Evolutionary conservation across 306 rosid species (phyloP), one percentile per base, ranked within the genome.

Genomic region (Begonia fuchsioides): DNA sequence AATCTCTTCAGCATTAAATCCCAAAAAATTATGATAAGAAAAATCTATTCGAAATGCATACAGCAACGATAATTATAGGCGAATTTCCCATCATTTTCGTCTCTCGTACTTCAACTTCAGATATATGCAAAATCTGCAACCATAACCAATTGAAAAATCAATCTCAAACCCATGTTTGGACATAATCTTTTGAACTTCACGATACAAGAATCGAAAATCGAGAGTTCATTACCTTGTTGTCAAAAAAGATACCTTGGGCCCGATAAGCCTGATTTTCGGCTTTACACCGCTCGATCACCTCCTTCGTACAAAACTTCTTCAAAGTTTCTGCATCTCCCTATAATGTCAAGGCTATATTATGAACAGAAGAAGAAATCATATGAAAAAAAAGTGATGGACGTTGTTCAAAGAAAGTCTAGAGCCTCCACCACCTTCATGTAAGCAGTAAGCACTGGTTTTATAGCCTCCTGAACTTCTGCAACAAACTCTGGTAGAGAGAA

Each of bases 381-480:
- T n/a, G n/a, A n/a, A n/a, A n/a, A n/a, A n/a, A n/a, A n/a, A n/a
- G n/a, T n/a, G n/a, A n/a, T n/a, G n/a, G n/a, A n/a, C n/a, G n/a
- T n/a, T n/a, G n/a, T 26, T 26, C 35, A 2, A n/a, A 26, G 8
- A 26, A 26, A 26, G 35, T 26, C 35, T 26, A 20, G 32, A 5
- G 32, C 32, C 32, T 20, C 6, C 32, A 20, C 35, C 59, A 81
- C 95, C 87, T 79, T 79, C 44, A 79, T 52, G 65, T 90, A 90
- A 58, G 98, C 93, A 65, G 71, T 69, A 49, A 90, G 78, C 60
- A 90, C 98, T 0, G 98, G 98, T 73, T 76, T 90, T 64, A 79
- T 66, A 50, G 74, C 92, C 59, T 82, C 93, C 70, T 81, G 95
- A 51, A 90, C 85, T 67, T 85, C 95, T 38, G 58, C 76, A 50